Conservation (phyloP, 441 rosid genomes). For the Macaranga tanarius region DNA sequence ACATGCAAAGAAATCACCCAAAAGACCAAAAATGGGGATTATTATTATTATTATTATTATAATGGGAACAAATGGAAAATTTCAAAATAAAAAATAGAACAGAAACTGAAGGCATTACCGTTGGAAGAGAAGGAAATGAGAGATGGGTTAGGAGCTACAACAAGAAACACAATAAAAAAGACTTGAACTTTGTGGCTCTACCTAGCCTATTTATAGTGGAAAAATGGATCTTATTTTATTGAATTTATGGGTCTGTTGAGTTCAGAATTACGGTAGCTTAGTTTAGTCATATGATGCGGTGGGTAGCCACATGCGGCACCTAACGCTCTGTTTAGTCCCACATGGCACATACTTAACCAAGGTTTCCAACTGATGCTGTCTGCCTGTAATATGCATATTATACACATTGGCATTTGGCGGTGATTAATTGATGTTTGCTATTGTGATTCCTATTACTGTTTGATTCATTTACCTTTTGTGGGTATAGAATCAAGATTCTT, state of each 20-base stretch:
- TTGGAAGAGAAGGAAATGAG: background rate
- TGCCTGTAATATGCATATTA: background rate
- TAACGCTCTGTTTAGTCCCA: background rate
- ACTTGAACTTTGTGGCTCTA: background rate
- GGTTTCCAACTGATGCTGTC: background rate
- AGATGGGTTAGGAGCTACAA: background rate
- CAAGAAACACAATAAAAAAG: background rate
- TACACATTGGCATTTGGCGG: background rate
- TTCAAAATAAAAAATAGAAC: background rate
- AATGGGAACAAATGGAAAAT: background rate
- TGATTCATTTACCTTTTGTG: background rate
- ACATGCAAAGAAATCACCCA: too few relatives aligned
- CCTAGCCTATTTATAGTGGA: conserved; percentile 14
- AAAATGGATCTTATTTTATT: background rate
- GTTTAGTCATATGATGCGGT: background rate
- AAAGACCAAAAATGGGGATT: too few relatives aligned
- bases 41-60: too few relatives aligned
- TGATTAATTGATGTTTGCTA: background rate
- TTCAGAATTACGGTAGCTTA: background rate
- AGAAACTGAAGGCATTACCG: conserved; percentile 9
- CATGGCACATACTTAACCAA: too few relatives aligned
- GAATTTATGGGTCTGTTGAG: background rate
- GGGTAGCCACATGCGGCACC: conserved; percentile 10
- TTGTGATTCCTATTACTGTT: background rate
- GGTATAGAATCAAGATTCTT: background rate